Conservation (phyloP, 2,329 filamentous ascomycete species). For the Fusarium staphyleae region DNA sequence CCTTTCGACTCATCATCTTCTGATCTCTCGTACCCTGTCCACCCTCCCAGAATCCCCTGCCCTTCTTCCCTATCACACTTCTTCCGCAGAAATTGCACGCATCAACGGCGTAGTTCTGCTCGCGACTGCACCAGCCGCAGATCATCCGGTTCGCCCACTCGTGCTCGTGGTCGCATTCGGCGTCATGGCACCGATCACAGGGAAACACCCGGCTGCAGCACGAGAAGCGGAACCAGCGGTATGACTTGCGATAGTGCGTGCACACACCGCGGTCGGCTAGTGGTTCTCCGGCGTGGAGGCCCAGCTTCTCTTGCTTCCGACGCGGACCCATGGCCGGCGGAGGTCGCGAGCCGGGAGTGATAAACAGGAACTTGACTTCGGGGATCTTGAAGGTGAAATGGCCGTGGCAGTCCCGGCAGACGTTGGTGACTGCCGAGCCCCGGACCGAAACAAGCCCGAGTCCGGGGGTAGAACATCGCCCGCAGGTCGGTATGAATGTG, state of each 20-base stretch:
- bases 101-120: slow-evolving; percentile 80
- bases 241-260: slow-evolving; percentile 64
- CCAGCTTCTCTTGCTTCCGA: slow-evolving; percentile 60
- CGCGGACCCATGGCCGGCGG: slow-evolving; percentile 52
- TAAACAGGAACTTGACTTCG: slow-evolving; percentile 77
- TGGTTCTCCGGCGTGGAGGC: slow-evolving; percentile 63
- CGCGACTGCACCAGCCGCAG: slow-evolving; percentile 79
- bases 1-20: slow-evolving; percentile 75
- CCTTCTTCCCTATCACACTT: slow-evolving; percentile 70
- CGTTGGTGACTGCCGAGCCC: slow-evolving; percentile 74
- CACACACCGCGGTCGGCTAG: slow-evolving; percentile 63
- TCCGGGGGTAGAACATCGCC: slow-evolving; percentile 74
- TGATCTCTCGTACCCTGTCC: slow-evolving; percentile 81
- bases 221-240: slow-evolving; percentile 71
- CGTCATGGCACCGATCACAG: slow-evolving; percentile 80
- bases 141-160: slow-evolving; percentile 88
- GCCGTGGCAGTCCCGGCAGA: slow-evolving; percentile 80
- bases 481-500: slow-evolving; percentile 80
- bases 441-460: slow-evolving; percentile 75
- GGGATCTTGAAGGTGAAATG: slow-evolving; percentile 83
- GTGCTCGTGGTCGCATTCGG: slow-evolving; percentile 71
- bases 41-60: slow-evolving; percentile 77
- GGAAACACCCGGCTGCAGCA: slow-evolving; percentile 66
- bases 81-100: slow-evolving; percentile 77
- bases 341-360: slow-evolving; percentile 62